Evolutionary conservation across 768 basidiomycete genomes (phyloP), one percentile per base, ranked within the genome.

Genomic region (Tubosaeta brunneosetosa): DNA sequence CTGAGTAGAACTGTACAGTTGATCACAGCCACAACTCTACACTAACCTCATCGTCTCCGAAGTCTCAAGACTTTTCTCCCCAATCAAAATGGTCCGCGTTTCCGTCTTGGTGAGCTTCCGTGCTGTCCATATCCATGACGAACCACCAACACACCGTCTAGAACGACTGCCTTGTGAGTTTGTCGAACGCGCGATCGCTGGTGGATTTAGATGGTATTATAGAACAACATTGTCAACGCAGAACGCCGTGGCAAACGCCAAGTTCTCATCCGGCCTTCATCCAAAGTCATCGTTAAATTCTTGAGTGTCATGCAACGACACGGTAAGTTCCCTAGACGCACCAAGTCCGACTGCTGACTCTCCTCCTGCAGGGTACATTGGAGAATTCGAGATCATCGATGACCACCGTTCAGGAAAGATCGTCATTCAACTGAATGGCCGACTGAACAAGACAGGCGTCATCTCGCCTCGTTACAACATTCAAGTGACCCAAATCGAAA

Each of bases 381-480:
- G 93, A 64, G 94, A 97, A 77, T 97, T 97, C 66, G 94, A 97
- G 73, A 91, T 97, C 74, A 87, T 97, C 69, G 97, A 99, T 66
- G 97, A 99, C 77, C 97, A 98, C 74, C 94, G 95, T 55, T 86
- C 92, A 7, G 93, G 93, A 65, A 99, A 98, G 77, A 92, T 99
- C 60, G 94, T 99, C 65, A 83, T 98, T 64, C 94, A 99, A 76
- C 85, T 99, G 52, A 99, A 97, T 67, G 97, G 97, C 43, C 90
- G 93, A 55, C 83, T 99, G 64, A 99, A 99, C 83, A 99, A 99
- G 79, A 88, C 87, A n/a, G 97, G 95, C 63, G 95, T 99, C 69
- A 97, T 97, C 75, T 97, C 94, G n/a, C 94, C 95, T 41, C 89
- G 97, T 50, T 98, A 91, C 83, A 97, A 98, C 75, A 84, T 98